Conservation (phyloP, 441 rosid species). For the Gossypium davidsonii region DNA sequence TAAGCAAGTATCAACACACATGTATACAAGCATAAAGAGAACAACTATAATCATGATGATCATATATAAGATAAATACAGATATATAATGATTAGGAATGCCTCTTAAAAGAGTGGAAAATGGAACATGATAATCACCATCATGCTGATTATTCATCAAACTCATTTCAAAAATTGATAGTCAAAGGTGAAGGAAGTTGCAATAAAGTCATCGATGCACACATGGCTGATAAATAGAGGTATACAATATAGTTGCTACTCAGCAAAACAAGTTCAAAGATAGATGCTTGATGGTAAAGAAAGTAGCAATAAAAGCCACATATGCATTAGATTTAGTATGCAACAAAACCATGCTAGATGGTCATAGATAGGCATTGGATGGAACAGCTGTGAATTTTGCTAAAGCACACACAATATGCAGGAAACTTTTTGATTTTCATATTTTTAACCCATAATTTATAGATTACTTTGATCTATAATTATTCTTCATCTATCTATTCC, state of each 20-base stretch:
- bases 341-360: background rate
- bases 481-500: background rate
- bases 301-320: background rate
- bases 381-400: background rate
- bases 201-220: background rate
- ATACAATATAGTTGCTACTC: background rate
- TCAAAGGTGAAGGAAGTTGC: background rate
- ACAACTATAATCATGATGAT: background rate
- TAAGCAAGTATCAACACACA: background rate
- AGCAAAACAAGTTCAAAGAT: background rate
- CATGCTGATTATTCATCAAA: conserved; percentile 1
- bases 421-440: background rate
- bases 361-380: conserved; percentile 1
- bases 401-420: background rate
- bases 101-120: background rate
- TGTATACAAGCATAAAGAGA: background rate
- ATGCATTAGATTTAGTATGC: background rate
- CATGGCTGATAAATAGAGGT: background rate
- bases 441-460: background rate
- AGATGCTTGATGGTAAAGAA: background rate
- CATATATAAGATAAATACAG: background rate
- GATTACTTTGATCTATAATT: background rate
- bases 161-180: background rate
- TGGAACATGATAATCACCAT: background rate
- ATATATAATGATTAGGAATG: background rate